These are phyloP conservation scores for Aspergillus steynii DNA, from an alignment of 495 filamentous ascomycete genomes.

Conservation along the genomic window DNA sequence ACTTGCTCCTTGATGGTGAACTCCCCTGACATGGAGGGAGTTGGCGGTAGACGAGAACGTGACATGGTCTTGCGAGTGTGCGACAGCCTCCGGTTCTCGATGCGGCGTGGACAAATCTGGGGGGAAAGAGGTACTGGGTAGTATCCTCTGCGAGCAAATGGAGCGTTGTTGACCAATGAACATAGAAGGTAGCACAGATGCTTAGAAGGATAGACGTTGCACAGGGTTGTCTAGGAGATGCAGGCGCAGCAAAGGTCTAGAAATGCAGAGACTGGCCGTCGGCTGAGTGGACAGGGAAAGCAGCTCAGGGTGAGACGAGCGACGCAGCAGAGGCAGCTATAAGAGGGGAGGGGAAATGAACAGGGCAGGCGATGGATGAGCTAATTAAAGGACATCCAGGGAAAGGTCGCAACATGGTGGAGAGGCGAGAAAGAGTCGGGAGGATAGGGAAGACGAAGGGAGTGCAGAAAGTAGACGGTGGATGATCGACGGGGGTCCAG, in stretches of 20 bases:
- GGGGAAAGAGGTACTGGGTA: constrained; percentile 3
- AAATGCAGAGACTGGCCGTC: not conserved
- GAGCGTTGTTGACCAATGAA: not conserved
- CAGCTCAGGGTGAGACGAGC: not conserved
- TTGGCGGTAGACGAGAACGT: constrained; percentile 70
- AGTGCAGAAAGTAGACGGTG: not conserved
- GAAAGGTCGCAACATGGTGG: constrained; percentile 7
- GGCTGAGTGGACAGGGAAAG: not conserved
- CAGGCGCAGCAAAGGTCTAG: not conserved
- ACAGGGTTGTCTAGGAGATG: not conserved
- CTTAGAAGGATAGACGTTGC: not conserved
- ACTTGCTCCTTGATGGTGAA: constrained; percentile 74
- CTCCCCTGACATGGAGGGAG: constrained; percentile 82
- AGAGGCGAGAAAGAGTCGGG: constrained; percentile 10
- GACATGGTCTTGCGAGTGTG: constrained; percentile 57
- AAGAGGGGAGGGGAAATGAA: not conserved
- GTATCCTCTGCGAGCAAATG: not conserved
- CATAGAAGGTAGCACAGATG: not conserved
- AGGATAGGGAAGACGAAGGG: constrained; percentile 4
- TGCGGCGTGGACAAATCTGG: constrained; percentile 3
- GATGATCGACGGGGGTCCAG: constrained; percentile 16
- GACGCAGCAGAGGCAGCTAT: not conserved
- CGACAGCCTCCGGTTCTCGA: constrained; percentile 2
- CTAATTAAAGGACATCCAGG: constrained; percentile 1
- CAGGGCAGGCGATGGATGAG: not conserved